Base-by-base conservation (phyloP, 768 basidiomycete genomes). In the Hirschioporus abietinus region DNA sequence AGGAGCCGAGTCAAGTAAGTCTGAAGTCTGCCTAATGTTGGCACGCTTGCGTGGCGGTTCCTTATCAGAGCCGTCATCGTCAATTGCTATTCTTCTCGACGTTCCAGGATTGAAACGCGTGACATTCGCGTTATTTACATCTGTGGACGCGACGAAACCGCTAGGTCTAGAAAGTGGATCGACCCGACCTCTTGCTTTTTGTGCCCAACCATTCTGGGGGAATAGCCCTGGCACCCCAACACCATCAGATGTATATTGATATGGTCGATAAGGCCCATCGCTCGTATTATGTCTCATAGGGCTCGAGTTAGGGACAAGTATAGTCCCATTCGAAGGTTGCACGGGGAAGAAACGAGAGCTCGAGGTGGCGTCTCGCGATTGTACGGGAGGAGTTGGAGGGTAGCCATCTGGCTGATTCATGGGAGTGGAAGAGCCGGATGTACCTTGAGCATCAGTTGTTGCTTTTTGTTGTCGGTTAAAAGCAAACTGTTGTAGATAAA, bases 291-390 rank as follows among this genome's bases (percentile, higher is more conserved):
- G 75, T 52, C 71, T 70, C 36, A 83, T 72, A 35, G 91, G 90
- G 69, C 90, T 92, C 65, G 92, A 93, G 77, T 82, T 89, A 62
- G 91, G 91, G 25, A 91, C 91, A 65, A 93, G 86, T 63, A 93
- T 77, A 65, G 78, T 85, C 73, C 84, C 86, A 59, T 80, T 78
- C 30, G 83, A 74, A 10, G 83, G 78, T 8, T 86, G 77, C 72
- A 75, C 81, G 71, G 79, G 83, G 83, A 83, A 86, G 74, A 72
- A 90, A 67, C 85, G 86, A 66, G 88, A 86, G 76, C 83, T 72
- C 52, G 85, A 76, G n/a, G 88, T 89, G 59, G 84, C 90, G 80
- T 93, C 91, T 71, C 91, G 85, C 67, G 90, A 90, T 79, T 93
- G 91, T 42, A 83, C 60, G 8, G 88, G 88, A 52, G 42, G 42